phyloP scores from a whole-genome alignment of 345 rosid species.

The Citropsis articulata region DNA sequence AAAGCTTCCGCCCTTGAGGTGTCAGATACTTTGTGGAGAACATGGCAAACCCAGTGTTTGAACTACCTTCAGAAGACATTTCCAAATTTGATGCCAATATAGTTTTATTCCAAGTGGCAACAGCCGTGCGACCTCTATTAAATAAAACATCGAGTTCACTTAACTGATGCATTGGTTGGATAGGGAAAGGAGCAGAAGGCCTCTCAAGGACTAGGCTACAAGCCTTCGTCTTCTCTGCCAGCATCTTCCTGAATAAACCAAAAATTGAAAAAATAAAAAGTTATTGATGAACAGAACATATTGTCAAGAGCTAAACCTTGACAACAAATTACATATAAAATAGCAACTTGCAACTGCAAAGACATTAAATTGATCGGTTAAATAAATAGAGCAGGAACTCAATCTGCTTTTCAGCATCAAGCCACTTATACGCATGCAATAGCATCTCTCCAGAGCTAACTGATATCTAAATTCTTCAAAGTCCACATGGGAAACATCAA shows the following conservation, averaged over 20 bases:
- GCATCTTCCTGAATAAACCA: slow-evolving; percentile 65
- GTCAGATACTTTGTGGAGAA: slow-evolving; percentile 77
- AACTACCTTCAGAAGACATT: slow-evolving; percentile 45
- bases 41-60: slow-evolving; percentile 68
- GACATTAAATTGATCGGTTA: neutral
- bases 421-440: neutral
- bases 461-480: neutral
- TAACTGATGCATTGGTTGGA: slow-evolving; percentile 49
- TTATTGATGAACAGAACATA: slow-evolving; percentile 23
- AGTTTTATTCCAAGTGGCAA: slow-evolving; percentile 68
- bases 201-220: slow-evolving; percentile 83
- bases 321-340: neutral
- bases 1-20: slow-evolving; percentile 55
- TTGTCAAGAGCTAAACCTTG: neutral
- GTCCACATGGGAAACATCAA: neutral
- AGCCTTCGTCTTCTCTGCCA: slow-evolving; percentile 50
- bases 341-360: slow-evolving; percentile 1
- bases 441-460: neutral
- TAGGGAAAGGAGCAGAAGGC: slow-evolving; percentile 78
- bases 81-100: slow-evolving; percentile 52
- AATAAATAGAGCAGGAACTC: neutral
- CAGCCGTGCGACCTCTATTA: slow-evolving; percentile 70
- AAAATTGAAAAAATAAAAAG: slow-evolving; percentile 39
- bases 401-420: neutral
- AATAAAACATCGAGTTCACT: slow-evolving; percentile 60